These are phyloP conservation scores for Arabis alpina DNA, from an alignment of 345 rosid genomes.

Conservation along the genomic window DNA sequence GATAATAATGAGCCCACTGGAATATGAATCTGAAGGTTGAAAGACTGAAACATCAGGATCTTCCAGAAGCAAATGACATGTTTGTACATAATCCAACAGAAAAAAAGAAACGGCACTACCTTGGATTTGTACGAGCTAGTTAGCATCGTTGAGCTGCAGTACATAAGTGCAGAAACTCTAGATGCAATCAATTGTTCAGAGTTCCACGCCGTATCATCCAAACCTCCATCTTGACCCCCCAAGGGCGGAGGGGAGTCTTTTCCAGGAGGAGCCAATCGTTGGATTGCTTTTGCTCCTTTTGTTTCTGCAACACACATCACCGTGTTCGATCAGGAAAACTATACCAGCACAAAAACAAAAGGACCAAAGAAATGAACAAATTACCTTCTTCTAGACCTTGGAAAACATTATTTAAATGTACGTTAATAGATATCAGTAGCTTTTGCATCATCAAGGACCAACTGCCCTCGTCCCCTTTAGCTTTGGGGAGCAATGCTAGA, in stretches of 20 bases:
- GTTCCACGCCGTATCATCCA: constrained; percentile 52
- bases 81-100: not conserved
- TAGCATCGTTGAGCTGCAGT: constrained; percentile 71
- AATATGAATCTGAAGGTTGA: constrained; percentile 54
- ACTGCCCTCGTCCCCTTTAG: constrained; percentile 74
- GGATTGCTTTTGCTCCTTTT: constrained; percentile 61
- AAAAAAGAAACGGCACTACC: constrained; percentile 45
- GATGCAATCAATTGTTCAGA: constrained; percentile 51
- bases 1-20: constrained; percentile 69
- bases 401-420: constrained; percentile 64
- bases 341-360: constrained; percentile 22
- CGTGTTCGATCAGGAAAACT: constrained; percentile 14
- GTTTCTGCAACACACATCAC: constrained; percentile 53
- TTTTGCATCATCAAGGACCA: constrained; percentile 80
- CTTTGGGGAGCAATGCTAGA: constrained; percentile 84
- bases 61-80: constrained; percentile 10
- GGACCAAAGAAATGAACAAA: constrained; percentile 16
- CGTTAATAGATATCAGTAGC: constrained; percentile 63
- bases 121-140: constrained; percentile 66
- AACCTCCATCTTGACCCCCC: constrained; percentile 58
- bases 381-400: constrained; percentile 87
- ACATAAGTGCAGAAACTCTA: constrained; percentile 58
- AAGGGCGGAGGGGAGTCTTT: constrained; percentile 67
- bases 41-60: constrained; percentile 34
- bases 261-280: constrained; percentile 72